A percentile compares a stretch with the other conserved stretches of the same genome.
These are phyloP conservation scores for Mortierella polycephala DNA, from an alignment of 371 early-diverging fungal genomes.

Conservation along the genomic window DNA sequence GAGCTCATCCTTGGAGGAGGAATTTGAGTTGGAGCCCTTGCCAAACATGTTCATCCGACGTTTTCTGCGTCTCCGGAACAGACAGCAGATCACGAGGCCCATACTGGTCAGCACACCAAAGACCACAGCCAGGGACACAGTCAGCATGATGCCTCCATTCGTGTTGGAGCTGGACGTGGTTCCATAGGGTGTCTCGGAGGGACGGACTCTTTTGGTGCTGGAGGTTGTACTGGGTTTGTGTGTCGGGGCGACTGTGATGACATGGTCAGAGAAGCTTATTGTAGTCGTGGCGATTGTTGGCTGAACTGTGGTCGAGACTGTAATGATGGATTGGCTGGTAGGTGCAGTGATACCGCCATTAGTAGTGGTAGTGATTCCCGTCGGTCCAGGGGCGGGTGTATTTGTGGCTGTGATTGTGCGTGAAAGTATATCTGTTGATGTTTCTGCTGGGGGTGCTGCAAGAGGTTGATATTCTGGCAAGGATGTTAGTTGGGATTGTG, in stretches of 20 bases:
- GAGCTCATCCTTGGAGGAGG: background rate
- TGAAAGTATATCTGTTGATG: background rate
- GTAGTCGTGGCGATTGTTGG: slow-evolving; percentile 2
- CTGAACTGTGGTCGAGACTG: background rate
- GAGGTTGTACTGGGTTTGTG: background rate
- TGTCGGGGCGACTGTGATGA: background rate
- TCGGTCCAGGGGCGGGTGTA: no score
- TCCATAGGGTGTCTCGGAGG: slow-evolving; percentile 22
- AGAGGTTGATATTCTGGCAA: background rate
- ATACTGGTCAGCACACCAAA: slow-evolving; percentile 34
- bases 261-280: background rate
- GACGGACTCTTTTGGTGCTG: background rate
- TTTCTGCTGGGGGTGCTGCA: background rate
- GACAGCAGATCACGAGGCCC: slow-evolving; percentile 33
- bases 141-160: slow-evolving; percentile 29
- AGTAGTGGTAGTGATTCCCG: background rate
- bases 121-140: slow-evolving; percentile 34
- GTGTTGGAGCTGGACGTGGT: background rate
- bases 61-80: slow-evolving; percentile 27
- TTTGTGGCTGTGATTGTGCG: no score
- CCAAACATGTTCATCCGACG: slow-evolving; percentile 16
- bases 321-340: background rate
- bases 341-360: background rate
- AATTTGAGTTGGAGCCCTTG: background rate
- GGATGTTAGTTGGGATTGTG: background rate